Evolutionary conservation across 306 rosid species (phyloP), one percentile per base, ranked within the genome.

Genomic region (Hippophae rhamnoides): DNA sequence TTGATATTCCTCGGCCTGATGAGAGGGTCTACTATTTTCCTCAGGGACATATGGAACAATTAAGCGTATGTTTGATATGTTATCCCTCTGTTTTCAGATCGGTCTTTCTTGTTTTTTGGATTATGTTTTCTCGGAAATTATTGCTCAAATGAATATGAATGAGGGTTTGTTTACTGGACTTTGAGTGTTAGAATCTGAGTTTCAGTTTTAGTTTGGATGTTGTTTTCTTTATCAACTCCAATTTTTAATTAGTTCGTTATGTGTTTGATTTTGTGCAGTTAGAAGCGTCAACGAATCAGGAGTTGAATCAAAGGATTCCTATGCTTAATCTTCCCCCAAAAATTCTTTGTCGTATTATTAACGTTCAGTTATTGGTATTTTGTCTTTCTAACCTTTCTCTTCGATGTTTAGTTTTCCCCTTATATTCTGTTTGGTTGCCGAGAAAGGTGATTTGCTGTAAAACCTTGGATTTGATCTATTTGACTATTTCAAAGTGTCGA

Each of bases 41-140:
- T 5, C 99, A 92, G 54, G 98, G 99, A 2, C 99, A 92, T 60
- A 87, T 88, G 95, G 96, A 87, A 51, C 98, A 92, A 78, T 96
- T 87, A 54, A 69, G 79, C 67, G 52, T 43, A n/a, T 52, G 18
- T 7, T 13, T 13, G 52, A 43, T 49, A 4, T 49, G 52, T 47
- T 49, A 4, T 49, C n/a, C 7, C 47, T 58, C 48, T 58, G 44
- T 57, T 60, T 18, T 13, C 60, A 72, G 74, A 71, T 66, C 71
- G 65, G 45, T 56, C 53, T 13, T 12, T 8, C 38, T 58, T 65
- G 31, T 45, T 54, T 60, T 26, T 7, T 18, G 58, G 54, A 51
- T 41, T 42, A 49, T 64, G 44, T 46, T 71, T 13, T 38, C 31
- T n/a, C 44, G 38, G 42, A 26, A 57, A 50, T 41, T 5, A 3